phyloP scores from a whole-genome alignment of 2,329 filamentous ascomycete genomes.

The Remersonia thermophila region DNA sequence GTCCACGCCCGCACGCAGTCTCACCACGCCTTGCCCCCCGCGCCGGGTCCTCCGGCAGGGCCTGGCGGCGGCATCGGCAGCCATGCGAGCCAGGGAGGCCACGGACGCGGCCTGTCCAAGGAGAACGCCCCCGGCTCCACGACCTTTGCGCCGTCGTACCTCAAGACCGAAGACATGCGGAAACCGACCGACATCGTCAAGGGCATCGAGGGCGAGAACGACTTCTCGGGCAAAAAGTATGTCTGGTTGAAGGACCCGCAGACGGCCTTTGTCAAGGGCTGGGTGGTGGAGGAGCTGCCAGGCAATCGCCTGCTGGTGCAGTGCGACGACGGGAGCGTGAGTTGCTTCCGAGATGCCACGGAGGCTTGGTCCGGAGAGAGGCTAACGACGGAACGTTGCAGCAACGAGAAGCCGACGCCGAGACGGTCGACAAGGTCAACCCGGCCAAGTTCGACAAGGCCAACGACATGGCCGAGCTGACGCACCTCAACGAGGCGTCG shows the following conservation, averaged over 20 bases:
- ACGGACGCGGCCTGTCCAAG: constrained; percentile 47
- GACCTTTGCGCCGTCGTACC: constrained; percentile 94
- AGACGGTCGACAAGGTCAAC: constrained; percentile 96
- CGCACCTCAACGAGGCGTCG: constrained; percentile 92
- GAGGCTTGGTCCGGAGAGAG: too few relatives aligned
- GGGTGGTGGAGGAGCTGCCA: constrained; percentile 72
- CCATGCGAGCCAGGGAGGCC: constrained; percentile 22
- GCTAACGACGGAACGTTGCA: constrained; percentile 28
- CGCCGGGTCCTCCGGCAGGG: too few relatives aligned
- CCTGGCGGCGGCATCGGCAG: too few relatives aligned
- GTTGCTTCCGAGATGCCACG: constrained; percentile 18
- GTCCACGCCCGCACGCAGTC: too few relatives aligned
- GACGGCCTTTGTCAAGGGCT: constrained; percentile 81
- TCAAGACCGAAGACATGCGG: constrained; percentile 70
- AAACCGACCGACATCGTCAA: constrained; percentile 40
- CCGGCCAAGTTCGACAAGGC: constrained; percentile 99
- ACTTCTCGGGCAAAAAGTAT: constrained; percentile 97
- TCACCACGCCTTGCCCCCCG: too few relatives aligned
- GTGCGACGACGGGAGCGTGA: constrained; percentile 80
- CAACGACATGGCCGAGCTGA: constrained; percentile 97
- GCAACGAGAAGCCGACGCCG: constrained; percentile 76
- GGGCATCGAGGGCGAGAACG: constrained; percentile 91
- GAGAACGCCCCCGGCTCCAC: constrained; percentile 52
- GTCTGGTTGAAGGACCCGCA: constrained; percentile 90
- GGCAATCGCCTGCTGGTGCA: constrained; percentile 67